phyloP scores from a whole-genome alignment of 2,329 filamentous ascomycete species.

The Colletotrichum sp. region DNA sequence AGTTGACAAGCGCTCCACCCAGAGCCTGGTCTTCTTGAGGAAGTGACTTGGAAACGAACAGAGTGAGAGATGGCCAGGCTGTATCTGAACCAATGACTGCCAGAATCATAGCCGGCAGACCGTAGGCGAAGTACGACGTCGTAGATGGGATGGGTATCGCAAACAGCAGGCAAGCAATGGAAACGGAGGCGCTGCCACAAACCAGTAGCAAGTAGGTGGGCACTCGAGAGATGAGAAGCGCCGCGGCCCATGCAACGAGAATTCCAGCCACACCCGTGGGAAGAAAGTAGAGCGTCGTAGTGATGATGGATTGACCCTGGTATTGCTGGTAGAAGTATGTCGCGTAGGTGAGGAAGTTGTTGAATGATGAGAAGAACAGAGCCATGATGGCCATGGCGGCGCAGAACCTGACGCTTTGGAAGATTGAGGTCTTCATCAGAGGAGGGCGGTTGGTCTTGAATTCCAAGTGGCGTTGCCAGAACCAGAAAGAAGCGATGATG shows the following conservation, averaged over 20 bases:
- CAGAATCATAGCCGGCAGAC: slow-evolving; percentile 69
- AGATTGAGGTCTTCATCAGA: slow-evolving; percentile 71
- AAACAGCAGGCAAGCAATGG: slow-evolving; percentile 63
- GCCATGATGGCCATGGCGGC: slow-evolving; percentile 70
- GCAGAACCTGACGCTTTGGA: slow-evolving; percentile 62
- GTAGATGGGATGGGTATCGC: slow-evolving; percentile 64
- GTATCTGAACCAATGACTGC: slow-evolving; percentile 71
- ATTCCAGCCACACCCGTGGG: slow-evolving; percentile 67
- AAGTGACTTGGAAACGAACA: slow-evolving; percentile 69
- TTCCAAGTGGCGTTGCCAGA: slow-evolving; percentile 68
- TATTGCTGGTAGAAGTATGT: slow-evolving; percentile 76
- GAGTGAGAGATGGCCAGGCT: slow-evolving; percentile 67
- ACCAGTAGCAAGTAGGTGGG: slow-evolving; percentile 63
- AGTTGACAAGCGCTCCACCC: slow-evolving; percentile 71
- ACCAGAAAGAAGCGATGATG: slow-evolving; percentile 59
- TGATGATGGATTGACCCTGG: slow-evolving; percentile 63
- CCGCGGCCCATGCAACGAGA: slow-evolving; percentile 60
- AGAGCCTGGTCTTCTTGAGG: slow-evolving; percentile 69
- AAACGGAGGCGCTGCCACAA: slow-evolving; percentile 61
- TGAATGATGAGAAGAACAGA: slow-evolving; percentile 71
- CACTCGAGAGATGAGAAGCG: slow-evolving; percentile 60
- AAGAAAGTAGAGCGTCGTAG: slow-evolving; percentile 72
- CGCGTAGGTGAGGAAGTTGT: slow-evolving; percentile 69
- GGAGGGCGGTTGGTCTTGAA: slow-evolving; percentile 54
- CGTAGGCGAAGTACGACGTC: slow-evolving; percentile 71